phyloP scores from a whole-genome alignment of 2,329 filamentous ascomycete genomes.

The Cladosporium sp. region DNA sequence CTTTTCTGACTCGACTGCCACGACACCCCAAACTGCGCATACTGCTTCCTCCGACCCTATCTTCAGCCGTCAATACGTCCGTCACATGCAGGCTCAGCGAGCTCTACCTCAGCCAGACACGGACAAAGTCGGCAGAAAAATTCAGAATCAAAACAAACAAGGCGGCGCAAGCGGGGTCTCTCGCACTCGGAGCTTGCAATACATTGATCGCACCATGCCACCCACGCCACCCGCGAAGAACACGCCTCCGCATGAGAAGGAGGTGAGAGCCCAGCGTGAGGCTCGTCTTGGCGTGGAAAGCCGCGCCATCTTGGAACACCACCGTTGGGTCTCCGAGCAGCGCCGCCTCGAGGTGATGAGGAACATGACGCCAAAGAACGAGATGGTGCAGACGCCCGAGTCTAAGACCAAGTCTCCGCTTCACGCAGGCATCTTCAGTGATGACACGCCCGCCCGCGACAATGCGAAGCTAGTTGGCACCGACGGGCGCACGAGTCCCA shows the following conservation, averaged over 20 bases:
- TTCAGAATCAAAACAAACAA: neutral
- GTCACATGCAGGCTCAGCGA: constrained; percentile 19
- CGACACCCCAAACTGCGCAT: constrained; percentile 21
- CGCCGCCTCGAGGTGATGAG: neutral
- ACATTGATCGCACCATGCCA: constrained; percentile 32
- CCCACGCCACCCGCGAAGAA: constrained; percentile 48
- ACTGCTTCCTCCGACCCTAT: constrained; percentile 23
- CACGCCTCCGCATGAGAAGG: constrained; percentile 40
- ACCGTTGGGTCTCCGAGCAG: neutral
- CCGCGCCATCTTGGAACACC: neutral
- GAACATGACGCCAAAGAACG: neutral
- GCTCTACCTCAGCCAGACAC: constrained; percentile 22
- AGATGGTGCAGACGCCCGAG: neutral
- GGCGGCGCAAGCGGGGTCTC: constrained; percentile 20
- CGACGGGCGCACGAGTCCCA: constrained; percentile 26
- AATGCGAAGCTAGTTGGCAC: constrained; percentile 23
- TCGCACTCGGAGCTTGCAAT: constrained; percentile 33
- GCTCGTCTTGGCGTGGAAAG: neutral
- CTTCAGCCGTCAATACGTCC: constrained; percentile 18
- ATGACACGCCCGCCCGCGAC: constrained; percentile 9
- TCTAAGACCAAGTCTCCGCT: constrained; percentile 1
- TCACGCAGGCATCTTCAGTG: neutral
- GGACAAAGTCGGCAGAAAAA: constrained; percentile 17
- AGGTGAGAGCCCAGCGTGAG: neutral
- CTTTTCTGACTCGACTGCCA: constrained; percentile 6